A percentile compares a stretch with the other conserved stretches of the same genome.
These are phyloP conservation scores for Metschnikowia sp. DNA, from an alignment of 805 yeast genomes.

Conservation along the genomic window DNA sequence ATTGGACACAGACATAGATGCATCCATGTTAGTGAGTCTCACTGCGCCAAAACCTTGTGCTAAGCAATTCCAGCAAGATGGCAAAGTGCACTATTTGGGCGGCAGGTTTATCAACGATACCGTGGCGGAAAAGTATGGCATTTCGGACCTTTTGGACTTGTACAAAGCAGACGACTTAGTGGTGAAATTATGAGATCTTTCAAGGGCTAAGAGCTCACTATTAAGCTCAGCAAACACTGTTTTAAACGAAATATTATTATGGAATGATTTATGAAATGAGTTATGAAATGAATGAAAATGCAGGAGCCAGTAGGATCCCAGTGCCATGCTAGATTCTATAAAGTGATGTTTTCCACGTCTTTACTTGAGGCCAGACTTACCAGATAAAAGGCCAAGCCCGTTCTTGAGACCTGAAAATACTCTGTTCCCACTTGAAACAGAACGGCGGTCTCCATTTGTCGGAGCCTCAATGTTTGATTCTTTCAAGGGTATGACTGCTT, in stretches of 20 bases:
- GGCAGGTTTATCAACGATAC: conserved; percentile 75
- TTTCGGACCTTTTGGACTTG: conserved; percentile 42
- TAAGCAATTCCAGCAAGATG: conserved; percentile 33
- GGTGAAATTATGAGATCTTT: conserved; percentile 25
- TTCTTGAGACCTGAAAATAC: neutral
- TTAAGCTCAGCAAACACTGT: too few species aligned
- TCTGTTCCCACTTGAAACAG: neutral
- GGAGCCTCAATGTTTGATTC: too few species aligned
- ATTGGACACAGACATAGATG: conserved; percentile 44
- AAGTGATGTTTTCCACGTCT: too few species aligned
- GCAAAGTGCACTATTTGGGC: conserved; percentile 71
- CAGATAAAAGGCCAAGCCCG: neutral
- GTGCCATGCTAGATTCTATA: too few species aligned
- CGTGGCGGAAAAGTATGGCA: conserved; percentile 71
- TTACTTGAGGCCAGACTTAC: neutral
- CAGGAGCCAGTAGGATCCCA: too few species aligned
- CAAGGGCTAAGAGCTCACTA: too few species aligned
- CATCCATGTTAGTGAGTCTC: conserved; percentile 70
- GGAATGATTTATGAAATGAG: too few species aligned
- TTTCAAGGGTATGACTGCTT: neutral
- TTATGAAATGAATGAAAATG: too few species aligned
- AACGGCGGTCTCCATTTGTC: neutral
- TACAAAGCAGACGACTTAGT: conserved; percentile 36
- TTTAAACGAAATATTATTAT: too few species aligned
- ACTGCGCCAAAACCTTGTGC: conserved; percentile 96